Evolutionary conservation across 2,329 filamentous ascomycete genomes (phyloP), one percentile per base, ranked within the genome.

Genomic region (Verticillium tricorpus): DNA sequence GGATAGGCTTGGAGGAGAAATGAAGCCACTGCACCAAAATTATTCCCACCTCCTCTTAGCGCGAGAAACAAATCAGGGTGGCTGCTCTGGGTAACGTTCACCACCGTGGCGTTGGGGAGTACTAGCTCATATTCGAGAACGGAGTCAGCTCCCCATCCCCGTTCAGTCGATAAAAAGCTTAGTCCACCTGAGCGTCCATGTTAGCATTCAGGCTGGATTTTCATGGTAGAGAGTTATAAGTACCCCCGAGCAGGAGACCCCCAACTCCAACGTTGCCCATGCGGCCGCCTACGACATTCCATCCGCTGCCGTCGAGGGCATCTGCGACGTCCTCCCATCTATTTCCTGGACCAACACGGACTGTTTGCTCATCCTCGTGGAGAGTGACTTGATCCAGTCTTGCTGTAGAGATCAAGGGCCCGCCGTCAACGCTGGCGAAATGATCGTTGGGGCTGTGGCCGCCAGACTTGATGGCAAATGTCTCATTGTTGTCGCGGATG

Each of bases 381-480:
- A 81, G 70, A 0, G 70, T 67, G 12, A 82, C 69, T 59, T 77
- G 68, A 57, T 82, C 71, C 17, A 80, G 74, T 3, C 76, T 71
- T 62, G 72, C 74, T 12, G 83, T 75, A 17, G 82, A 82, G 64
- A 87, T 79, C 5, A 82, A 69, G 1, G 82, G 73, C 0, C 82
- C 82, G 2, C 72, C 77, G 15, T 78, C 70, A 56, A 82, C 79
- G 65, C 79, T 86, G 2, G 83, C 78, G 45, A 79, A 80, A 63
- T 80, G 80, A 19, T 80, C 75, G 67, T 85, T 85, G 4, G 83
- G 80, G 61, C 81, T 83, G 70, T 87, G 84, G 1, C 85, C 85
- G 32, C 84, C 85, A 8, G 81, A 81, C 66, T 84, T 82, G 66
- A 85, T 71, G 7, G 84, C 83, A 65, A 87, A 87, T 2, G 69